Evolutionary conservation across 257 asterid genomes (phyloP), one percentile per base, ranked within the genome.

Genomic region (Salvia hispanica): DNA sequence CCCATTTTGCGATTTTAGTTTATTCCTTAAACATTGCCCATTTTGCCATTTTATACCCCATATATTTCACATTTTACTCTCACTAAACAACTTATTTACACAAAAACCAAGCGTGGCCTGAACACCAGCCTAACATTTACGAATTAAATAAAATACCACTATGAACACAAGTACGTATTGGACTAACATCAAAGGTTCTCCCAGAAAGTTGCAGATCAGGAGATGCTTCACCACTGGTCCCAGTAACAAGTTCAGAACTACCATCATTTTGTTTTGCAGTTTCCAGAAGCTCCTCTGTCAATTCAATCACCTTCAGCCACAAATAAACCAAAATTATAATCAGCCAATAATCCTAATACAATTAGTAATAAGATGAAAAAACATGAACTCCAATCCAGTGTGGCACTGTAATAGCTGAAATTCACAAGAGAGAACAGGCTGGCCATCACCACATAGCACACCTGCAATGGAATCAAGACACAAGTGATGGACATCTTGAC

Each of bases 381-480:
- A 51, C 73, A 79, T 71, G 78, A 83, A 91, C 88, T 88, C 81
- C 84, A 84, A 86, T 85, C 87, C 88, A 83, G 82, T 78, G 84
- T 80, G 89, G 1, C 21, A 18, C 21, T 18, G 21, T 18, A 18
- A 87, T 86, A 85, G 87, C 95, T 82, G 88, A 85, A 88, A 79
- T 80, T 85, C 87, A 82, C 78, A 83, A 74, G 84, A 78, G 74
- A 86, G 76, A 69, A 92, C 88, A 81, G 76, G 86, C 88, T 74
- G 95, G 88, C 95, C 95, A 88, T 82, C 99, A 83, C 79, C 88
- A 78, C 88, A 78, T 75, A 82, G 91, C 88, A 85, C 72, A 90
- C 99, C 97, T 88, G 96, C 99, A 88, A 87, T 74, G 69, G 83
- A 84, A 88, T 81, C 88, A 94, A 88, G 90, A 86, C 80, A 88